phyloP scores from a whole-genome alignment of 2,329 filamentous ascomycete genomes.

The Cephalotrichum gorgonifer region DNA sequence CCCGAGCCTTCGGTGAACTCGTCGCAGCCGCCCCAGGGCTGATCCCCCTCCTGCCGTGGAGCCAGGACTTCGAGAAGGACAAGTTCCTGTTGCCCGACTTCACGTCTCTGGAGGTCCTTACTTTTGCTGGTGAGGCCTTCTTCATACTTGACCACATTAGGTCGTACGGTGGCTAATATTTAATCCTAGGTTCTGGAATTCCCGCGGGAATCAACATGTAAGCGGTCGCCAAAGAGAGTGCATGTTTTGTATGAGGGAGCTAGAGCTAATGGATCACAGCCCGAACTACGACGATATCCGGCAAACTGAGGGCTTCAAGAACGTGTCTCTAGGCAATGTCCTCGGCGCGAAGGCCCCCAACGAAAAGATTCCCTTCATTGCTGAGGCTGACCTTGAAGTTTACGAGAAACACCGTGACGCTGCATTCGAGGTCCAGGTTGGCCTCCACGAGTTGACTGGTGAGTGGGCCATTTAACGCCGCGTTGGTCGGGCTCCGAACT shows the following conservation, averaged over 20 bases:
- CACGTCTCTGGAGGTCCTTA: conserved; percentile 83
- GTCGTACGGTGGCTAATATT: not conserved
- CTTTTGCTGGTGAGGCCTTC: conserved; percentile 41
- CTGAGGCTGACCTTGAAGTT: conserved; percentile 62
- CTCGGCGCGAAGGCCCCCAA: conserved; percentile 83
- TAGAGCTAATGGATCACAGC: conserved; percentile 11
- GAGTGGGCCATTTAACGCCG: conserved; percentile 6
- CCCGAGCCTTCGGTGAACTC: conserved; percentile 74
- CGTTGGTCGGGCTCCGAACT: not conserved
- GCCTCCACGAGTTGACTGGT: conserved; percentile 74
- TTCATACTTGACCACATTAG: conserved; percentile 17
- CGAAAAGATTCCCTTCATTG: conserved; percentile 86
- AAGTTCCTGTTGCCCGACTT: conserved; percentile 94
- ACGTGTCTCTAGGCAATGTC: conserved; percentile 88
- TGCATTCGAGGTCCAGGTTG: conserved; percentile 92
- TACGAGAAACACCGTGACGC: conserved; percentile 77
- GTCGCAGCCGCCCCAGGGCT: conserved; percentile 71
- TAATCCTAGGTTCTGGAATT: conserved; percentile 43
- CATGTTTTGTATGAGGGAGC: not conserved
- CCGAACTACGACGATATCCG: conserved; percentile 68
- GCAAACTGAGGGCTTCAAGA: conserved; percentile 82
- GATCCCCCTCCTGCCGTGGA: conserved; percentile 87
- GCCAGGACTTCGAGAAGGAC: conserved; percentile 85
- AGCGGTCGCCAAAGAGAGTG: conserved; percentile 7
- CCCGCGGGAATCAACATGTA: conserved; percentile 58